phyloP scores from a whole-genome alignment of 2,329 filamentous ascomycete species.

The Fusarium sp. region DNA sequence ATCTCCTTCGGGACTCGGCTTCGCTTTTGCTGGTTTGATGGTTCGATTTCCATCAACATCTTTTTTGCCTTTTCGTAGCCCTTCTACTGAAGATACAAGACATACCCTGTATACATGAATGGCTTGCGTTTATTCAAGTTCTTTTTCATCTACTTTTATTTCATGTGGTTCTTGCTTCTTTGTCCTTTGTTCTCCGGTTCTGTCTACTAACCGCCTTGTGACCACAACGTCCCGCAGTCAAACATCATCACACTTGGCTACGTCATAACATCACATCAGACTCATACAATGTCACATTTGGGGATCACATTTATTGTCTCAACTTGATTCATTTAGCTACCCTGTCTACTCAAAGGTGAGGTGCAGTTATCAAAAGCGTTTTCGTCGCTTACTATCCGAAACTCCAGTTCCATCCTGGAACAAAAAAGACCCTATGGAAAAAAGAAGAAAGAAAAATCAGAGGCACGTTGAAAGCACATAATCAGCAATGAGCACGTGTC shows the following conservation, averaged over 20 bases:
- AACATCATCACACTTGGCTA: background rate
- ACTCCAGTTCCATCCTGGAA: constrained; percentile 28
- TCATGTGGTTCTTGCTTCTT: background rate
- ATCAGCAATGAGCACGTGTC: background rate
- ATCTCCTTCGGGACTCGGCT: background rate
- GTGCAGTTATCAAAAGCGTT: constrained; percentile 13
- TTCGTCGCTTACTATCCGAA: constrained; percentile 33
- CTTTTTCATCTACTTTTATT: background rate
- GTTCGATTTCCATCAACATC: background rate
- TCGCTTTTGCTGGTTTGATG: constrained; percentile 10
- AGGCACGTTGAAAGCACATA: constrained; percentile 9
- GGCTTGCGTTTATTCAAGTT: background rate
- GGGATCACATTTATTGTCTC: background rate
- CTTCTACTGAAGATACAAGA: no score
- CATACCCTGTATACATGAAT: background rate
- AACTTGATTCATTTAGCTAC: constrained; percentile 29
- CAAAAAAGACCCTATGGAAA: constrained; percentile 28
- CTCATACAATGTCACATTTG: background rate
- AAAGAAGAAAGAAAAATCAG: constrained; percentile 22
- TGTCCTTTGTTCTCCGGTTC: background rate
- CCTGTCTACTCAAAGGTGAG: background rate
- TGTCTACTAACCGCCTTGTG: background rate
- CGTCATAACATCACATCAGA: background rate
- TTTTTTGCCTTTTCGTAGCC: background rate
- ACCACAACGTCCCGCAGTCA: background rate